These are phyloP conservation scores for Telfairia occidentalis DNA, from an alignment of 331 rosid species.

Conservation along the genomic window DNA sequence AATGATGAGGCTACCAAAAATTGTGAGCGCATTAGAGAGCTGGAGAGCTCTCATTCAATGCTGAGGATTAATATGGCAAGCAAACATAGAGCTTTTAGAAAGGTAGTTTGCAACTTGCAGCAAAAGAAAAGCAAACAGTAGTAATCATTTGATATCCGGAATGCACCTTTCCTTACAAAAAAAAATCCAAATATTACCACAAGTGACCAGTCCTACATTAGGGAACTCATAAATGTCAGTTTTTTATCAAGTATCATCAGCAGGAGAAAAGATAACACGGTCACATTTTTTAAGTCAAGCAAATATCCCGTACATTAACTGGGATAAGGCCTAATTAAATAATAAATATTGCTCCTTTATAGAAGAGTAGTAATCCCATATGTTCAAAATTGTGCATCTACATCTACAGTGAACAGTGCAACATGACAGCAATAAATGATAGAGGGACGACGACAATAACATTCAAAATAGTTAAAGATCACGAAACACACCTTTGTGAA, in stretches of 20 bases:
- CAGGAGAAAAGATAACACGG: neutral
- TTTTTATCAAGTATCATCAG: neutral
- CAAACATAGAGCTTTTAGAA: too few species aligned
- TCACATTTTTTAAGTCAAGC: neutral
- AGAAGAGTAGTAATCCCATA: neutral
- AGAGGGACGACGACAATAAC: neutral
- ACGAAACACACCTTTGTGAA: slow-evolving; percentile 57
- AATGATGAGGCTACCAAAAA: neutral
- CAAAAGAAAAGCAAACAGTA: too few species aligned
- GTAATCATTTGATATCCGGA: too few species aligned
- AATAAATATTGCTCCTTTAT: neutral
- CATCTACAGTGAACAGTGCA: neutral
- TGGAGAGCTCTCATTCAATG: too few species aligned
- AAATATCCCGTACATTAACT: neutral
- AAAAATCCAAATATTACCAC: neutral
- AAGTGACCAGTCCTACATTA: neutral
- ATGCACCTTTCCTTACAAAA: too few species aligned
- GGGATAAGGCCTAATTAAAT: neutral
- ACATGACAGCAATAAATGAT: neutral
- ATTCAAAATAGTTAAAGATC: neutral
- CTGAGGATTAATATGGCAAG: too few species aligned
- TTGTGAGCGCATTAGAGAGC: too few species aligned
- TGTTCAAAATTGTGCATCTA: neutral
- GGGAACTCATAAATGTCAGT: neutral
- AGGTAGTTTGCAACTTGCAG: too few species aligned